Evolutionary conservation across 306 rosid species (phyloP).

Genomic region (Alnus glutinosa): DNA sequence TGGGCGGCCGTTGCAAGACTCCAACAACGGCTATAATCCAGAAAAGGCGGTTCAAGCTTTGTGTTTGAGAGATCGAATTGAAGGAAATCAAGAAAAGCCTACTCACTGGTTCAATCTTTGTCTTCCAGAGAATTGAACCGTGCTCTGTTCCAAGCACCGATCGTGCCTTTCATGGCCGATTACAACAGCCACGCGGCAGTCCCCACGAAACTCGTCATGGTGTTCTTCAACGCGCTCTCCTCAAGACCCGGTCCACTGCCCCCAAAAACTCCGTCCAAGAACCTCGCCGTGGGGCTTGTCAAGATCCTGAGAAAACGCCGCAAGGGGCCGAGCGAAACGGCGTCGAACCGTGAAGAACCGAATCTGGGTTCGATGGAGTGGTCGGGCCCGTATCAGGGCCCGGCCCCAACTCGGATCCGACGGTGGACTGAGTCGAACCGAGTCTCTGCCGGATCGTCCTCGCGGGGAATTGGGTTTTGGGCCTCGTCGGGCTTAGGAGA

Average conservation of each 20-base stretch:
- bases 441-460: too few species aligned
- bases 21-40: not conserved
- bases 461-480: too few species aligned
- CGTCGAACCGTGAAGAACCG: not conserved
- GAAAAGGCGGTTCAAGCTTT: not conserved
- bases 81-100: not conserved
- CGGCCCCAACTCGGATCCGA: too few species aligned
- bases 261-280: not conserved
- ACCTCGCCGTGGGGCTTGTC: not conserved
- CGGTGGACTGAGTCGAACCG: too few species aligned
- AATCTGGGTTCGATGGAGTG: not conserved
- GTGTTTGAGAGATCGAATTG: not conserved
- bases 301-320: too few species aligned
- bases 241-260: not conserved
- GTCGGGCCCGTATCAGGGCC: too few species aligned
- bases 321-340: too few species aligned
- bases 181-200: not conserved
- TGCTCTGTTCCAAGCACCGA: not conserved
- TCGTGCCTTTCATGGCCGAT: not conserved
- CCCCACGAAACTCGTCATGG: not conserved
- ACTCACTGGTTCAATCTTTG: not conserved
- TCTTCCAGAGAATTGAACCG: not conserved
- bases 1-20: not conserved
- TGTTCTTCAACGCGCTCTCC: too few species aligned
- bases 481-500: too few species aligned